A percentile compares a stretch with the other conserved stretches of the same genome.
phyloP scores from a whole-genome alignment of 352 stramenopile genomes.

The Pythium biforme region DNA sequence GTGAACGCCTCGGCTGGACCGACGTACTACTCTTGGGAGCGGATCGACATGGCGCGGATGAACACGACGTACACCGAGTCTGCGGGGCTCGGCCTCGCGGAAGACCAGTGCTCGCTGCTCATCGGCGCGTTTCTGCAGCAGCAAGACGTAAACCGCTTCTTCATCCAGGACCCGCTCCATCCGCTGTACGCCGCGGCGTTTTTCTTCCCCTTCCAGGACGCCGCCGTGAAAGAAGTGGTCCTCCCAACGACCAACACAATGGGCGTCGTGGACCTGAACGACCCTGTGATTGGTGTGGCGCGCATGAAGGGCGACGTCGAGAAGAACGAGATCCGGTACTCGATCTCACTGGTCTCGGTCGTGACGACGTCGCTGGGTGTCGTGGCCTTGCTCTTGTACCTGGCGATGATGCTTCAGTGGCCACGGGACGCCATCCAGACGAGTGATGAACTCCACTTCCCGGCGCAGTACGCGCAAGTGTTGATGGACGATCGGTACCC shows the following conservation, averaged over 20 bases:
- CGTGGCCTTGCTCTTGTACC: slow-evolving; percentile 30
- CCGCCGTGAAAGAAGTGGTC: slow-evolving; percentile 27
- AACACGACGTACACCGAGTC: slow-evolving; percentile 8
- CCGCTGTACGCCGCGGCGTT: slow-evolving; percentile 48
- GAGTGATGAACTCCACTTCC: slow-evolving; percentile 25
- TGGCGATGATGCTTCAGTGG: slow-evolving; percentile 30
- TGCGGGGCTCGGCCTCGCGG: not conserved
- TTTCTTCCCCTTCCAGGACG: slow-evolving; percentile 52
- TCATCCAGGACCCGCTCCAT: slow-evolving; percentile 39
- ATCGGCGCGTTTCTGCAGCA: slow-evolving; percentile 48
- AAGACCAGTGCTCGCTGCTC: slow-evolving; percentile 31
- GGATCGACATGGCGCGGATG: slow-evolving; percentile 6
- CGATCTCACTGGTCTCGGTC: slow-evolving; percentile 36
- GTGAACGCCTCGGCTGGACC: not conserved
- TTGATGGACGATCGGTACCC: slow-evolving; percentile 43
- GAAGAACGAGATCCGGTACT: slow-evolving; percentile 49
- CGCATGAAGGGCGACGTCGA: slow-evolving; percentile 39
- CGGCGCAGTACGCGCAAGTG: slow-evolving; percentile 32
- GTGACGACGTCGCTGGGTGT: slow-evolving; percentile 43
- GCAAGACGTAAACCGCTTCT: slow-evolving; percentile 46
- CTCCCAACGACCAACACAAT: not conserved
- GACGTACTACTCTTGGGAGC: slow-evolving; percentile 19
- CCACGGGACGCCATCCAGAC: slow-evolving; percentile 37
- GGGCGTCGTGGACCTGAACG: slow-evolving; percentile 6
- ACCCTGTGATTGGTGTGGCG: slow-evolving; percentile 24